Percentiles rank a stretch among this genome's conserved stretches.
phyloP scores from a whole-genome alignment of 352 stramenopile genomes.

The Achlya hypogyna region DNA sequence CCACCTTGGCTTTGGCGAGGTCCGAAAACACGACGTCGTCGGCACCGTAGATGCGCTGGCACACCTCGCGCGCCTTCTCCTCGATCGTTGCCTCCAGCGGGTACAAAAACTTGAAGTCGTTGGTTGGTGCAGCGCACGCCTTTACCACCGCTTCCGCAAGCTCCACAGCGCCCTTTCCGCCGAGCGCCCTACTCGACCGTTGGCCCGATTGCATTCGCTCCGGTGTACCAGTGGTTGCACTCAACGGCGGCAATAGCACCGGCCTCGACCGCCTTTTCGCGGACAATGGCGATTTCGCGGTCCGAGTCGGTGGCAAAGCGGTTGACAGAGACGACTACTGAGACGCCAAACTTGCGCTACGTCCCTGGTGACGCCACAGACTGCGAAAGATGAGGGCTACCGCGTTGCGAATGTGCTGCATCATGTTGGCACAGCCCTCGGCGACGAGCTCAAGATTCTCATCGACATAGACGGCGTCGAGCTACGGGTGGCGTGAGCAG shows the following conservation, averaged over 20 bases:
- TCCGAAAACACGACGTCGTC: conserved; percentile 66
- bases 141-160: conserved; percentile 88
- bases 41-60: conserved; percentile 89
- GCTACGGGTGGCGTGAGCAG: too few relatives aligned
- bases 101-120: conserved; percentile 94
- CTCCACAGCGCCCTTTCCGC: conserved; percentile 88
- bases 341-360: conserved; percentile 87
- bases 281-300: conserved; percentile 91
- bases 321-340: conserved; percentile 93
- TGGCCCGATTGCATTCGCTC: neutral
- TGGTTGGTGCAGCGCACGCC: conserved; percentile 68
- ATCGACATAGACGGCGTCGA: conserved; percentile 5
- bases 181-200: conserved; percentile 68
- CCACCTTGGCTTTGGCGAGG: conserved; percentile 56
- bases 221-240: conserved; percentile 11
- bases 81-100: conserved; percentile 85
- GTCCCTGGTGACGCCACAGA: neutral
- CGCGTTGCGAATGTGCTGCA: conserved; percentile 95
- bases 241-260: conserved; percentile 90
- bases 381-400: neutral
- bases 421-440: conserved; percentile 89
- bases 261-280: conserved; percentile 82
- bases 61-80: conserved; percentile 95
- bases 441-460: conserved; percentile 80
- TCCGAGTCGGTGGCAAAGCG: conserved; percentile 58